A percentile compares a stretch with the other conserved stretches of the same genome.
Evolutionary conservation across 2,329 filamentous ascomycete species (phyloP).

Genomic region (Scedosporium minutisporum): DNA sequence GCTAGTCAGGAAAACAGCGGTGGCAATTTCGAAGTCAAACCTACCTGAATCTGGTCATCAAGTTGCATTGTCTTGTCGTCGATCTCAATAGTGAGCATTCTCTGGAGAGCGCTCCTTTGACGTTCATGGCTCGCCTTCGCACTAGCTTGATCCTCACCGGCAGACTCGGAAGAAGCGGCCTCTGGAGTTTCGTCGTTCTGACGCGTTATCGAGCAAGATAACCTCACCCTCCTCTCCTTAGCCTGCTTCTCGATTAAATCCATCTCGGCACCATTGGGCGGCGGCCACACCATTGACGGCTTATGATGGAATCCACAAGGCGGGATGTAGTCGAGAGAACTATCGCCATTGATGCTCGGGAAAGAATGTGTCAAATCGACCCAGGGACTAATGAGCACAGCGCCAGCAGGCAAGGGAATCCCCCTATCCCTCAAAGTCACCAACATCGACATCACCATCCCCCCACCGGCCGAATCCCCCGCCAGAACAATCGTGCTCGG

Average conservation of each 20-base stretch:
- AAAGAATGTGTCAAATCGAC: constrained; percentile 94
- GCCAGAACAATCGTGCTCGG: constrained; percentile 77
- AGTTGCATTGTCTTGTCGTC: constrained; percentile 63
- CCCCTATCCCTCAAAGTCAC: constrained; percentile 74
- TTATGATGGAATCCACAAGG: constrained; percentile 80
- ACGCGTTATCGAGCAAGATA: not conserved
- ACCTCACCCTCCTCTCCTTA: constrained; percentile 26
- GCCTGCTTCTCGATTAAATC: constrained; percentile 41
- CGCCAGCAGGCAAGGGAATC: constrained; percentile 78
- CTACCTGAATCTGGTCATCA: constrained; percentile 84
- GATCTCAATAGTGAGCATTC: constrained; percentile 44
- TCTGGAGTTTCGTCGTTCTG: constrained; percentile 11
- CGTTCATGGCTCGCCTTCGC: constrained; percentile 4
- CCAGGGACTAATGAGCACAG: constrained; percentile 88
- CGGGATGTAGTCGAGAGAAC: constrained; percentile 79
- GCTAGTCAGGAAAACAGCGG: constrained; percentile 7
- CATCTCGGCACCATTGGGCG: constrained; percentile 71
- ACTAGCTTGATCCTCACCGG: not conserved
- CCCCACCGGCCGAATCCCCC: constrained; percentile 87
- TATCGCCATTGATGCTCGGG: constrained; percentile 69
- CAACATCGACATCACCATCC: constrained; percentile 75
- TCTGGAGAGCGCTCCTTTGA: not conserved
- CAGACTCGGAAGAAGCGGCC: not conserved
- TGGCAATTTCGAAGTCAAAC: constrained; percentile 9
- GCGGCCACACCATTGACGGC: constrained; percentile 86